phyloP scores from a whole-genome alignment of 2,329 filamentous ascomycete species.

The Sporothrix schenckii region DNA sequence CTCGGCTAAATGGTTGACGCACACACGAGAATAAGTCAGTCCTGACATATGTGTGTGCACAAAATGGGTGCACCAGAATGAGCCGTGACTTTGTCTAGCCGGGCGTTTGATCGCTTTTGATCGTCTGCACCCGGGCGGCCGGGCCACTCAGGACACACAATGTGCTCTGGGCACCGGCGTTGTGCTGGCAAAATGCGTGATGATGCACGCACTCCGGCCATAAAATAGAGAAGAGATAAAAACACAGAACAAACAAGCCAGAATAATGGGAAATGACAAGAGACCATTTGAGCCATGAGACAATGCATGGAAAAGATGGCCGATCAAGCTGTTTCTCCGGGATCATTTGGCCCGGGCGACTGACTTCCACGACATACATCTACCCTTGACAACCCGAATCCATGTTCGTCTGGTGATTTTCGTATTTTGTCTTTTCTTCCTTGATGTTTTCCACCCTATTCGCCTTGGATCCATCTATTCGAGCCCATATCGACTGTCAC shows the following conservation, averaged over 20 bases:
- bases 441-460: not conserved
- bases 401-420: conserved; percentile 5
- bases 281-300: not conserved
- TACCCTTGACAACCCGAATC: conserved; percentile 13
- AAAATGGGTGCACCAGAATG: not conserved
- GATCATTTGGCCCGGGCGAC: not conserved
- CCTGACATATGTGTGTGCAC: not conserved
- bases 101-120: conserved; percentile 27
- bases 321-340: conserved; percentile 12
- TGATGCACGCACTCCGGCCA: too few relatives aligned
- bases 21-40: not conserved
- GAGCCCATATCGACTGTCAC: not conserved
- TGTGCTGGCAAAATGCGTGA: not conserved
- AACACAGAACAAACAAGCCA: too few relatives aligned
- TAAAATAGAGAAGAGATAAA: too few relatives aligned
- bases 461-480: not conserved
- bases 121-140: conserved; percentile 13
- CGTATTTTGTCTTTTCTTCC: conserved; percentile 1
- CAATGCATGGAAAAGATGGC: conserved; percentile 11
- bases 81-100: not conserved
- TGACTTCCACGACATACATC: not conserved
- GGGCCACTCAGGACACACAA: conserved; percentile 20
- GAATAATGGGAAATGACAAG: not conserved
- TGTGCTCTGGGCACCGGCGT: conserved; percentile 19
- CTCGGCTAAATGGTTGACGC: not conserved